Percentiles rank a stretch among this genome's conserved stretches.
phyloP scores from a whole-genome alignment of 495 filamentous ascomycete genomes.

The Aspergillus sparsus region DNA sequence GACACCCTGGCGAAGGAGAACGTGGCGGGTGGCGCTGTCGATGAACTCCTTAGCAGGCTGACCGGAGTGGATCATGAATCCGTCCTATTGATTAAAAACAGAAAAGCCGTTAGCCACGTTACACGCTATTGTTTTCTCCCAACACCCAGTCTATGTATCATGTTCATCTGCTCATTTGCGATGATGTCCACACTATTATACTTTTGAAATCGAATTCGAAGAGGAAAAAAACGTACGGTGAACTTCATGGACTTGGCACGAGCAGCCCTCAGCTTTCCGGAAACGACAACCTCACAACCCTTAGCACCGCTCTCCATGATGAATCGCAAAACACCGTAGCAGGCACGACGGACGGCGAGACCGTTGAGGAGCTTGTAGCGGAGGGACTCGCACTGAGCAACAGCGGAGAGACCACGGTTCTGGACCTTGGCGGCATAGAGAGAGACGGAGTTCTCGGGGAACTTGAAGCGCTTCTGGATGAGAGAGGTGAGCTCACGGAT shows the following conservation, averaged over 20 bases:
- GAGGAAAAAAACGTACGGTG: conserved; percentile 62
- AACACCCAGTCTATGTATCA: background rate
- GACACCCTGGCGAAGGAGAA: conserved; percentile 98
- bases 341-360: conserved; percentile 93
- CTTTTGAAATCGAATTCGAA: no score
- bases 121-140: no score
- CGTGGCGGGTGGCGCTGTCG: conserved; percentile 96
- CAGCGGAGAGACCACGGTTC: conserved; percentile 98
- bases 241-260: conserved; percentile 99
- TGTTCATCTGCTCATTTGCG: no score
- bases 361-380: conserved; percentile 99
- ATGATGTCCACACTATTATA: no score
- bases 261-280: conserved; percentile 96
- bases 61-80: conserved; percentile 99
- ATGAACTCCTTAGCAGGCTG: conserved; percentile 99
- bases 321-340: conserved; percentile 99
- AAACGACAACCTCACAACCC: conserved; percentile 99
- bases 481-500: conserved; percentile 99
- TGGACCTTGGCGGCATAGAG: conserved; percentile 99
- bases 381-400: conserved; percentile 99
- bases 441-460: conserved; percentile 99
- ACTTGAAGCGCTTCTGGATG: conserved; percentile 99
- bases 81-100: conserved; percentile 59
- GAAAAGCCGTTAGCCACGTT: conserved; percentile 5
- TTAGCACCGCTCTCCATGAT: conserved; percentile 99